These are phyloP conservation scores for Aspergillus thermomutatus DNA, from an alignment of 2,329 filamentous ascomycete species.

Conservation along the genomic window DNA sequence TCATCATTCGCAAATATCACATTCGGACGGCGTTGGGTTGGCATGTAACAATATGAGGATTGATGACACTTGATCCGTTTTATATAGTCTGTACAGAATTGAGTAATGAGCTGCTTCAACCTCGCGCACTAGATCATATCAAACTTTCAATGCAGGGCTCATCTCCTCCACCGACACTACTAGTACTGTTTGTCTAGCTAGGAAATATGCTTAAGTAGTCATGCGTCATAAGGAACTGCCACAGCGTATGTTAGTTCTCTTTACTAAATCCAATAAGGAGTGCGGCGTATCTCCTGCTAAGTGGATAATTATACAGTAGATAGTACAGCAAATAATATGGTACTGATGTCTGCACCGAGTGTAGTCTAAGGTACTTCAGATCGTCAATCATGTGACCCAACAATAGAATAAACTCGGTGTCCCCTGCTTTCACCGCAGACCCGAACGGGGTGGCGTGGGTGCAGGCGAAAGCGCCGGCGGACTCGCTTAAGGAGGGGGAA, in stretches of 20 bases:
- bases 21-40: constrained; percentile 23
- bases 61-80: constrained; percentile 5
- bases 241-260: too few species aligned
- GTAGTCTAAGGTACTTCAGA: too few species aligned
- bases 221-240: too few species aligned
- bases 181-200: background rate
- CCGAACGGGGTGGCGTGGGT: constrained; percentile 27
- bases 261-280: background rate
- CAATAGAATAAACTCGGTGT: background rate
- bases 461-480: constrained; percentile 16
- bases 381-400: background rate
- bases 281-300: too few species aligned
- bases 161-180: background rate
- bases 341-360: too few species aligned
- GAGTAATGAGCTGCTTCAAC: background rate
- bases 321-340: too few species aligned
- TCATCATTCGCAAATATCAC: constrained; percentile 10
- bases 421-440: constrained; percentile 17
- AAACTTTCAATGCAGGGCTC: background rate
- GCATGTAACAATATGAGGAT: constrained; percentile 19
- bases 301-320: too few species aligned
- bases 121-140: background rate
- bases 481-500: constrained; percentile 17
- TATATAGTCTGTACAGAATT: constrained; percentile 18
- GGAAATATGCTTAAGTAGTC: background rate